Conservation (phyloP, 1,139 yeast species). For the Geotrichum phurueaensis region DNA sequence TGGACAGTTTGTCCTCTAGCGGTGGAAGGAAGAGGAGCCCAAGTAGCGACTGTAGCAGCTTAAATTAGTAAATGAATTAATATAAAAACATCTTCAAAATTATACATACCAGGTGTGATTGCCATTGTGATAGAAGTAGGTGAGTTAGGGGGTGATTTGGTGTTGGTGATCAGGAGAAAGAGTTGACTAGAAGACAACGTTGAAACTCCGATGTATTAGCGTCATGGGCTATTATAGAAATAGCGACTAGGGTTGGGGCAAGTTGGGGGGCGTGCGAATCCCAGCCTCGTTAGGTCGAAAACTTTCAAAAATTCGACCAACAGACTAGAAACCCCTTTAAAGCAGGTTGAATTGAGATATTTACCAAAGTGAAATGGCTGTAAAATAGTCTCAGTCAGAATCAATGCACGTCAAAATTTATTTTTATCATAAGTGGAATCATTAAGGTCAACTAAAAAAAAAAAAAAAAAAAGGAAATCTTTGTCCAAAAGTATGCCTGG, state of each 20-base stretch:
- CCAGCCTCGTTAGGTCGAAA: background rate
- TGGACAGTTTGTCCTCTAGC: conserved; percentile 64
- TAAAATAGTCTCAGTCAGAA: background rate
- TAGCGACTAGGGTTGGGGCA: background rate
- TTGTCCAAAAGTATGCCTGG: background rate
- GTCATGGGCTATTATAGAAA: background rate
- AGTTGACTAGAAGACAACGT: background rate
- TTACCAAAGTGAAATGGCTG: background rate
- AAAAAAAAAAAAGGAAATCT: no score
- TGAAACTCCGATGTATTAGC: background rate
- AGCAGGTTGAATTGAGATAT: background rate
- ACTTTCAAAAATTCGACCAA: background rate
- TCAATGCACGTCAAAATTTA: background rate
- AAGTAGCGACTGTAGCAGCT: conserved; percentile 20
- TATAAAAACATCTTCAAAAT: background rate
- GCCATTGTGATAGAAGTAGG: background rate
- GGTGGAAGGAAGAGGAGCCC: conserved; percentile 79
- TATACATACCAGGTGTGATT: background rate
- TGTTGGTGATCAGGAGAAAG: background rate
- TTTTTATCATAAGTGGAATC: no score
- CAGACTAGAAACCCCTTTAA: background rate
- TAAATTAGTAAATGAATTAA: background rate
- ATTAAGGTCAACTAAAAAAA: no score
- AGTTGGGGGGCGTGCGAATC: background rate
- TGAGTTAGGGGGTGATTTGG: background rate